Percentiles rank a stretch among this genome's conserved stretches.
Evolutionary conservation across 805 yeast species (phyloP).

Genomic region (Isabelozyma rhagii): DNA sequence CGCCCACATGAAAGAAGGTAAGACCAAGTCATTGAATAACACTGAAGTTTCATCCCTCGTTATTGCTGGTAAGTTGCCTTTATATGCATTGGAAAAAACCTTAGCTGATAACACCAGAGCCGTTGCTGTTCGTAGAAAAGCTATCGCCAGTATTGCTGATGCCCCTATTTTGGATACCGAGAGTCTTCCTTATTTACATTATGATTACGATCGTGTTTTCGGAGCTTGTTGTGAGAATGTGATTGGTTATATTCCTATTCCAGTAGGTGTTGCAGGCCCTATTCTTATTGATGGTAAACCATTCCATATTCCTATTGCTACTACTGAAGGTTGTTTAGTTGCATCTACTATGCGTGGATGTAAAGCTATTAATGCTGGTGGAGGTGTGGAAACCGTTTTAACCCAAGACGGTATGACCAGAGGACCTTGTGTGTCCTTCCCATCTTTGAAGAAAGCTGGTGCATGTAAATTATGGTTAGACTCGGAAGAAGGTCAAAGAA

Average conservation of each 20-base stretch:
- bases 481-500: constrained; percentile 86
- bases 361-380: constrained; percentile 95
- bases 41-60: constrained; percentile 74
- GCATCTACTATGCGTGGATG: constrained; percentile 99
- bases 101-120: constrained; percentile 88
- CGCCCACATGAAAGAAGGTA: constrained; percentile 65
- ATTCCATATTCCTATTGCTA: constrained; percentile 96
- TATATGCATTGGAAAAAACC: constrained; percentile 93
- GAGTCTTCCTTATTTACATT: constrained; percentile 73
- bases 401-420: constrained; percentile 98
- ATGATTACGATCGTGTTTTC: constrained; percentile 92
- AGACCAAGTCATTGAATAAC: constrained; percentile 60
- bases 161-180: constrained; percentile 74
- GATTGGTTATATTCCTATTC: constrained; percentile 93
- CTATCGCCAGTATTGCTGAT: constrained; percentile 79
- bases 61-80: constrained; percentile 73
- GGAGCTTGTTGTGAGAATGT: constrained; percentile 99
- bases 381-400: constrained; percentile 89
- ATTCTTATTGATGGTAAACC: constrained; percentile 84
- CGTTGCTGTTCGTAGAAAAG: constrained; percentile 86
- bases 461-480: constrained; percentile 94
- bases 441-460: constrained; percentile 81
- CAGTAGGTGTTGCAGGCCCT: constrained; percentile 98
- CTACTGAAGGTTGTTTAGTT: constrained; percentile 97
- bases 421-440: constrained; percentile 96